These are phyloP conservation scores for Ramaria sp. DNA, from an alignment of 768 basidiomycete genomes.

Conservation along the genomic window DNA sequence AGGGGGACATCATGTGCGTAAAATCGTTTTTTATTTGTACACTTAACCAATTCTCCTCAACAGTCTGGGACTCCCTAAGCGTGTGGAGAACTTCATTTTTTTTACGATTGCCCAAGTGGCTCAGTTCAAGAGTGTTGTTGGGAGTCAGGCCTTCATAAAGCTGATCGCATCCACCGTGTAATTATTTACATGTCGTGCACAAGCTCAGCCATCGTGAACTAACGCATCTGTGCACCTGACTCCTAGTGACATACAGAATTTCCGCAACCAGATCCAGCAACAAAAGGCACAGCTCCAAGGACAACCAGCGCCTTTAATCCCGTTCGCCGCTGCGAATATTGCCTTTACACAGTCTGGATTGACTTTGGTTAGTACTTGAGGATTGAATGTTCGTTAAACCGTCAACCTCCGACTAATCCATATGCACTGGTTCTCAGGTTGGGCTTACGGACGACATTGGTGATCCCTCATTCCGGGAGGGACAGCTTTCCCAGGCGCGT, in stretches of 20 bases:
- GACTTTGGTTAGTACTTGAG: slow-evolving; percentile 11
- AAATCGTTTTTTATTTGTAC: not conserved
- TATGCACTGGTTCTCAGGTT: slow-evolving; percentile 15
- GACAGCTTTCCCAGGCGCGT: slow-evolving; percentile 29
- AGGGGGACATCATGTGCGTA: slow-evolving; percentile 13
- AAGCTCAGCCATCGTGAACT: not conserved
- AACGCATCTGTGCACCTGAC: not conserved
- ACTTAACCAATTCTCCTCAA: not conserved
- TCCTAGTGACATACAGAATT: not conserved
- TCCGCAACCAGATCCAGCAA: not conserved
- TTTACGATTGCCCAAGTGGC: slow-evolving; percentile 36
- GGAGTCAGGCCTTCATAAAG: slow-evolving; percentile 24
- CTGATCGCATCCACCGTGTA: slow-evolving; percentile 36
- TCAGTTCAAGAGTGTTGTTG: slow-evolving; percentile 32
- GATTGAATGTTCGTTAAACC: not conserved
- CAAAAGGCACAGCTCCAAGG: not conserved
- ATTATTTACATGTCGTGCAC: slow-evolving; percentile 17
- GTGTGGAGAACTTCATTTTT: slow-evolving; percentile 38
- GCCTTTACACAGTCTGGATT: slow-evolving; percentile 43
- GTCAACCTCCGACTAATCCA: not conserved
- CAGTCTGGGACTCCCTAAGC: slow-evolving; percentile 46
- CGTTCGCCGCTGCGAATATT: slow-evolving; percentile 38
- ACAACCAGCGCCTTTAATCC: slow-evolving; percentile 23
- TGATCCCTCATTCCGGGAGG: slow-evolving; percentile 26
- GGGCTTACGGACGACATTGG: slow-evolving; percentile 28